phyloP scores from a whole-genome alignment of 768 basidiomycete genomes.

The Solioccasus polychromus region DNA sequence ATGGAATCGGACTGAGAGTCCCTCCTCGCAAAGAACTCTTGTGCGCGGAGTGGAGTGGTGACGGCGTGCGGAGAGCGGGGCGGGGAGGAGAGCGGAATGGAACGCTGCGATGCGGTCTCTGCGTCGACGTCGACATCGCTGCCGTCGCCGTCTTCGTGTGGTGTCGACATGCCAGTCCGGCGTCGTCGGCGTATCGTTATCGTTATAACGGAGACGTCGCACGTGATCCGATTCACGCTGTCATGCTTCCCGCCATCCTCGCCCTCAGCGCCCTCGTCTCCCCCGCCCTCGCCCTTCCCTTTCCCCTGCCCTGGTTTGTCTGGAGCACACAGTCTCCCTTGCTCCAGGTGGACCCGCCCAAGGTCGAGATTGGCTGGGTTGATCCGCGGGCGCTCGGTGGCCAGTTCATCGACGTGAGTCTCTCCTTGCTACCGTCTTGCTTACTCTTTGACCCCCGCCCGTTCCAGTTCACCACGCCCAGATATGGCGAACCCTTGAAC shows the following conservation, averaged over 20 bases:
- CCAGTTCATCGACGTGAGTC: constrained; percentile 68
- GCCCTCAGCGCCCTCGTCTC: constrained; percentile 12
- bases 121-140: constrained; percentile 63
- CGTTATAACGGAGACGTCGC: constrained; percentile 1
- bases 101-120: constrained; percentile 78
- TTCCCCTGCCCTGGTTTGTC: constrained; percentile 1
- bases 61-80: constrained; percentile 46
- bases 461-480: constrained; percentile 58
- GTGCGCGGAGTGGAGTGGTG: constrained; percentile 18
- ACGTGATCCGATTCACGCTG: constrained; percentile 19
- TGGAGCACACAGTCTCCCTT: constrained; percentile 13
- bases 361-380: constrained; percentile 40
- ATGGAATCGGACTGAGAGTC: constrained; percentile 46
- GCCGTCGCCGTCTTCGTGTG: constrained; percentile 29
- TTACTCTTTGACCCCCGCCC: background rate
- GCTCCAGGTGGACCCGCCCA: constrained; percentile 12
- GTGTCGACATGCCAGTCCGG: constrained; percentile 15
- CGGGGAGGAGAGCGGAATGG: constrained; percentile 72
- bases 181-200: no score
- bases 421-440: no score
- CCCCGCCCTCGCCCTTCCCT: constrained; percentile 14
- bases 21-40: constrained; percentile 37
- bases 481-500: constrained; percentile 79
- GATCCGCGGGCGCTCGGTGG: constrained; percentile 78
- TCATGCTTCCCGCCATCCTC: constrained; percentile 14